Conservation (phyloP, 371 early-diverging fungal species). For the Scutellospora calospora region DNA sequence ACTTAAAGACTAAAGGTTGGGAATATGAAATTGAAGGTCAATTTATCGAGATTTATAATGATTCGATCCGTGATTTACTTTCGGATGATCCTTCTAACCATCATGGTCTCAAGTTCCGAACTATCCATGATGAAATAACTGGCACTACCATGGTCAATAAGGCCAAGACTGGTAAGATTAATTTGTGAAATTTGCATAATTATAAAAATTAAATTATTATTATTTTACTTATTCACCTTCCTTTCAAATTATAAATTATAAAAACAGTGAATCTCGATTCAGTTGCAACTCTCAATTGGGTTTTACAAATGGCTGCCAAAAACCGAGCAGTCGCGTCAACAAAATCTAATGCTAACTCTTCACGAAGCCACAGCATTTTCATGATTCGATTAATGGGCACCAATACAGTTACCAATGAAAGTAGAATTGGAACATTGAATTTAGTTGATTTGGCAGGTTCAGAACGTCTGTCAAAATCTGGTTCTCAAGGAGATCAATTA, state of each 20-base stretch:
- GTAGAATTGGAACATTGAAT: constrained; percentile 80
- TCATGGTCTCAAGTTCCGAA: too few species aligned
- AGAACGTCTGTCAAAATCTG: constrained; percentile 90
- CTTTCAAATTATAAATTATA: too few species aligned
- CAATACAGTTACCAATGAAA: constrained; percentile 78
- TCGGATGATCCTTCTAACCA: constrained; percentile 45
- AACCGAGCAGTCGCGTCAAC: constrained; percentile 92
- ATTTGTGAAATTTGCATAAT: too few species aligned
- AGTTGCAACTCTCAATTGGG: too few species aligned
- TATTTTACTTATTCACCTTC: too few species aligned
- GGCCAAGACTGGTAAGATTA: too few species aligned
- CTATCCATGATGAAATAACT: too few species aligned
- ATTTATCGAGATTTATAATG: constrained; percentile 98
- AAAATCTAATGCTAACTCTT: constrained; percentile 92
- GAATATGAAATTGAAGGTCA: constrained; percentile 83
- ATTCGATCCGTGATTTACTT: constrained; percentile 90
- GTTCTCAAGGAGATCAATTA: constrained; percentile 94
- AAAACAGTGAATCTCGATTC: too few species aligned
- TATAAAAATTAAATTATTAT: too few species aligned
- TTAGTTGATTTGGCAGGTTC: constrained; percentile 98
- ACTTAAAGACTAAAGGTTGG: constrained; percentile 87
- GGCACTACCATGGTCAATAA: too few species aligned
- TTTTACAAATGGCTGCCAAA: too few species aligned
- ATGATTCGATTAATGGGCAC: constrained; percentile 80
- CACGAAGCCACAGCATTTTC: constrained; percentile 95